Base-by-base conservation (phyloP, 768 basidiomycete species). In the Boletus tomentosulus region DNA sequence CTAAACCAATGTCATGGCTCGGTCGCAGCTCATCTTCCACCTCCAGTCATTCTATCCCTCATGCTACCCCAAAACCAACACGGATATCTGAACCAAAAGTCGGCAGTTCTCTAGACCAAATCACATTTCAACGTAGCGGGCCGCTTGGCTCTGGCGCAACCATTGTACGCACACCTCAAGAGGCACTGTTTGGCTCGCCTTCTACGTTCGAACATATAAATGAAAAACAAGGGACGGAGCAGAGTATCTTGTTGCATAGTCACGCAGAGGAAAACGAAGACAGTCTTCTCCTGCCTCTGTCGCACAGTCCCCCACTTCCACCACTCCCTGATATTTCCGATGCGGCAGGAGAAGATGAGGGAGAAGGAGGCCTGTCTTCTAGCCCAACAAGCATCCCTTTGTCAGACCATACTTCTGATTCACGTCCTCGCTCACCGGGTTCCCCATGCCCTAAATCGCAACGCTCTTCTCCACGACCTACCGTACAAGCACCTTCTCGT, bases 91-190 rank as follows among this genome's bases (percentile, higher is more conserved):
- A 79, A 62, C 75, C 78, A 16, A 72, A 73, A 49, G 53, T 72
- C 7, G 57, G 66, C 8, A 67, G 67, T 57, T 67, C 67, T 42
- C 55, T 74, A 5, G 71, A 74, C 11, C 62, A 64, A 4, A 51
- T 73, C 30, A 41, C 48, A 48, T 34, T 54, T 22, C 64, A 56
- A 13, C 77, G 81, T 12, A 75, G 69, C 41, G 82, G 82, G 3
- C 67, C 73, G 3, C 78, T 89, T 19, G 89, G 87, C n/a, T 65
- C 79, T 19, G 88, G 89, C 38, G 89, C 89, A 13, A 85, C 77
- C 2, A 74, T 92, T 30, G 89, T 92, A 35, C 76, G 84, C 53
- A 92, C 90, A 0, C 90, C 90, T 8, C 83, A 86, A 58, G 90
- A 92, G 51, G 89, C 89, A 22, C 73, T 92, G 30, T 73, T 67